Evolutionary conservation across 73 alveolate species (phyloP), one percentile per base, ranked within the genome.

Genomic region (Stentor coeruleus): DNA sequence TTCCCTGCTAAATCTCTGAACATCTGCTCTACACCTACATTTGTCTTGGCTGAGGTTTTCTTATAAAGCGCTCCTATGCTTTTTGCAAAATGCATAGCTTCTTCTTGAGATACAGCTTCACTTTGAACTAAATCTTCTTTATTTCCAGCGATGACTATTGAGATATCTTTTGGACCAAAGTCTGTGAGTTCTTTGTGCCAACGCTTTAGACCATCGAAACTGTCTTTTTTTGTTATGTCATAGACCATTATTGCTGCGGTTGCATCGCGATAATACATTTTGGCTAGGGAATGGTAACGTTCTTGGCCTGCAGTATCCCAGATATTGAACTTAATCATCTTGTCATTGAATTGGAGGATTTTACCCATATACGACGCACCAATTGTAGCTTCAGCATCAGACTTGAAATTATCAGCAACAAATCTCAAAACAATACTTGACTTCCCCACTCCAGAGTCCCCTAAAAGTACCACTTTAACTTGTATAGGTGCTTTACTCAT

Each of bases 301-400:
- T 89, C 94, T 49, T 89, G 85, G n/a, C 94, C 94, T 33, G 94
- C 92, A 36, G 94, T 89, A 80, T 89, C 94, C 92, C 94, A 89
- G 6, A 89, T 85, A 66, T 76, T 49, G 66, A 49, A 20, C 20
- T 20, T 49, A 11, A 49, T 20, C 20, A 49, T 11, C 28, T 11
- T 49, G 20, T 49, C 66, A 49, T 49, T 49, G 28, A 49, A 6
- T 11, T 6, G 20, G 20, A 49, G 6, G 6, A 49, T 20, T 49
- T 49, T 49, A 6, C 66, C 66, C 66, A 49, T 49, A 20, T 49
- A 49, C 6, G 28, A 11, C 6, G 66, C 66, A 11, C 66, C 66
- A 11, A 49, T 49, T 49, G 66, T 49, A 11, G 66, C 28, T 11
- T 20, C 6, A 6, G 20, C 20, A 11, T 49, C 66, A 49, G 28